Evolutionary conservation across 129 eudicot genomes (phyloP), one percentile per base, ranked within the genome.

Genomic region (Deinandra increscens): DNA sequence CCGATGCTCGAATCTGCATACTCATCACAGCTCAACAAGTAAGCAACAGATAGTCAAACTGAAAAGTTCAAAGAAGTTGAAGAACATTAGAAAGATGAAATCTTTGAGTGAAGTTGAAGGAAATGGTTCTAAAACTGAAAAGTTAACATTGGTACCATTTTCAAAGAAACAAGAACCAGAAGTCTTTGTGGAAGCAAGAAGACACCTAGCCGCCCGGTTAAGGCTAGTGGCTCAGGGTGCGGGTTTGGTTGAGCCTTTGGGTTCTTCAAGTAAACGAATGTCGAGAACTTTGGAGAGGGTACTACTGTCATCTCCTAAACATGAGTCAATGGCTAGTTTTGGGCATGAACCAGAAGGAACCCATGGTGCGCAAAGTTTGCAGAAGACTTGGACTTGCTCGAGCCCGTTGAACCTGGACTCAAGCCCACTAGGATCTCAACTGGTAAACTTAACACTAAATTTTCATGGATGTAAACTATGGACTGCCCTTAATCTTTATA

Each of bases 191-290:
- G 88, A 88, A 77, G 96, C 96, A 42, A 83, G 66, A 68, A 77
- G 78, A 76, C 91, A 80, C 73, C 88, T 88, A 56, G 87, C 96
- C 6, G 76, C 75, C 23, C 82, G 96, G 66, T 74, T 83, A 68
- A 78, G 72, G 43, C 82, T 68, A 74, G 70, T 85, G 12, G 78
- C 64, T 7, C 60, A 15, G 65, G 65, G 65, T 37, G 83, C 76
- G 60, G 60, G 39, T 29, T 38, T 58, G 19, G 19, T 20, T 62
- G 71, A 70, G 66, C 45, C 55, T 68, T 26, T 38, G 5, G 43
- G 54, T 0, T 31, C 72, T 20, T 74, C 75, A 17, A 72, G 75
- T 23, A 71, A 74, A 62, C 69, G 54, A 64, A 48, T 59, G 20
- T 74, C 85, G 11, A 76, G 73, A 78, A 86, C 84, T 6, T 81